Conservation (phyloP, 371 early-diverging fungal genomes). For the Choanephora cucurbitarum region DNA sequence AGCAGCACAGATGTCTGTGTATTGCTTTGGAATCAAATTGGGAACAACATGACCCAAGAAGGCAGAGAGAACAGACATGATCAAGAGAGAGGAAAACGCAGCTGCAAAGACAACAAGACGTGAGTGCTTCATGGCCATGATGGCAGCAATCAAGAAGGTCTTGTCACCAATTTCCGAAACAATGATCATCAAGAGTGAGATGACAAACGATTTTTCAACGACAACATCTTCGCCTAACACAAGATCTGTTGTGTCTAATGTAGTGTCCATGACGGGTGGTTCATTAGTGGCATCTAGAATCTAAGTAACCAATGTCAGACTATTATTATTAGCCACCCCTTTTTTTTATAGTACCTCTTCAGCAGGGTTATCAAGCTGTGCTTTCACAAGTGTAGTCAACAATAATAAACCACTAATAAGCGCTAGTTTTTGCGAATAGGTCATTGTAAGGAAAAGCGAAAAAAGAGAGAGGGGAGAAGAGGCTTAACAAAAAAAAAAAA, state of each 20-base stretch:
- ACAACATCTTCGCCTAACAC: not conserved
- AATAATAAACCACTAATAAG: not conserved
- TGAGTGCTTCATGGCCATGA: conserved; percentile 95
- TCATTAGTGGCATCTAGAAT: conserved; percentile 4
- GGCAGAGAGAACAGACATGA: conserved; percentile 96
- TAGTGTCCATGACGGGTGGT: not conserved
- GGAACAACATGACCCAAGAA: conserved; percentile 88
- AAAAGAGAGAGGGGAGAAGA: not conserved
- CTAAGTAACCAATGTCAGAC: not conserved
- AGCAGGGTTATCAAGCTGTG: conserved; percentile 25
- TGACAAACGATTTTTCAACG: conserved; percentile 46
- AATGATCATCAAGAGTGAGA: conserved; percentile 80
- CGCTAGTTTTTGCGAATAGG: not conserved
- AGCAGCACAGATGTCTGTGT: conserved; percentile 84
- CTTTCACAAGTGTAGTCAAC: conserved; percentile 7
- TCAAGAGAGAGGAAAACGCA: conserved; percentile 79
- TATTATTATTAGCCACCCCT: too few relatives aligned
- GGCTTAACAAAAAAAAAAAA: too few relatives aligned
- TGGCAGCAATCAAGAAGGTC: conserved; percentile 95
- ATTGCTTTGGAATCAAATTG: conserved; percentile 78
- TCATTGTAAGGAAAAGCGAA: not conserved
- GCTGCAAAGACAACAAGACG: conserved; percentile 86
- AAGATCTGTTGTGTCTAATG: conserved; percentile 1
- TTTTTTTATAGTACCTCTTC: conserved; percentile 25
- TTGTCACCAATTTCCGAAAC: conserved; percentile 98